Base-by-base conservation (phyloP, 768 basidiomycete genomes). In the Mrakia hoshinonis region DNA sequence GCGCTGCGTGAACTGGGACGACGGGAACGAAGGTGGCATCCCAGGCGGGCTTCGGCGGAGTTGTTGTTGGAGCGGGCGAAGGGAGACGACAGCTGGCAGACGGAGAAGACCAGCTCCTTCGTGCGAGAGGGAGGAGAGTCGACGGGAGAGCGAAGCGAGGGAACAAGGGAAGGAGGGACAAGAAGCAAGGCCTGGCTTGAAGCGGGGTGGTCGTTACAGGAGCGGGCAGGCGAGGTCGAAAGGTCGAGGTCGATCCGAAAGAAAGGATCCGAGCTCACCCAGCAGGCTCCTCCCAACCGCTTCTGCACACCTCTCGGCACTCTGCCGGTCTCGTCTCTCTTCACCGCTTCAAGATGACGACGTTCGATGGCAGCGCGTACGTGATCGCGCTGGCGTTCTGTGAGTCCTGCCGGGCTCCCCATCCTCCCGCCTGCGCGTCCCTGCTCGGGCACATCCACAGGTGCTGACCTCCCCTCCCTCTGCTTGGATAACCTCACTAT, bases 261-360 rank as follows among this genome's bases (percentile, higher is more conserved):
- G n/a, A n/a, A n/a, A n/a, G n/a, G n/a, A n/a, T n/a, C 15, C 43
- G 15, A 43, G 43, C 43, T 43, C 43, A 43, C 43, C 43, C 6
- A 6, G 6, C 43, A 43, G 15, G 6, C 43, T 7, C 15, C 43
- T 15, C 43, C 15, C 15, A 6, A 7, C 43, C 43, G 7, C 43
- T 7, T 7, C 43, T 15, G 15, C 43, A 43, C 6, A 7, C 43
- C 6, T 43, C 43, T 15, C 7, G 15, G 7, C 6, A 43, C 43
- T 7, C 6, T 6, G 43, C 15, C 43, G 43, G 15, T 15, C 82
- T 85, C 34, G 86, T 87, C 49, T 86, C 95, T 79, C 78, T 89
- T 60, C 34, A 43, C 51, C 48, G n/a, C n/a, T n/a, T n/a, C 1
- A 46, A 5, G 36, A 39, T 26, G 13, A 12, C 51, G 31, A 20